A percentile compares a stretch with the other conserved stretches of the same genome.
Conservation (phyloP, 225 moss, liverwort and hornwort species). For the Straminergon stramineum region DNA sequence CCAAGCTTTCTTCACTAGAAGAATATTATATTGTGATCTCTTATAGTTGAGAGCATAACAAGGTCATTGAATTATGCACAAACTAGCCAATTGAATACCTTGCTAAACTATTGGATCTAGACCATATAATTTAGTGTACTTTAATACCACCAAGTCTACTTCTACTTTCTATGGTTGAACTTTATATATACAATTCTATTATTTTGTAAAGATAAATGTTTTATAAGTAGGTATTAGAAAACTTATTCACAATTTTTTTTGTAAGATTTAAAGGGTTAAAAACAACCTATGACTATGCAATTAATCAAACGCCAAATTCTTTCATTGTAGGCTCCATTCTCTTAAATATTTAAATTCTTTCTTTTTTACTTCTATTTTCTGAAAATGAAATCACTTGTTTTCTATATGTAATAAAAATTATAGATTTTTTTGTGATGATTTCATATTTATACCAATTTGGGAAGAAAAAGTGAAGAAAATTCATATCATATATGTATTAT, state of each 20-base stretch:
- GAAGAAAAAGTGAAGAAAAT: neutral
- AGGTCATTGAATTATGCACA: too few relatives aligned
- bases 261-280: neutral
- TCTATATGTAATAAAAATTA: neutral
- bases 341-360: neutral
- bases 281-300: rapidly evolving
- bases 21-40: neutral
- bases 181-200: neutral
- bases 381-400: neutral
- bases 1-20: neutral
- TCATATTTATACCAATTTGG: neutral
- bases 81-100: too few relatives aligned
- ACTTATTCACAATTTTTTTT: neutral
- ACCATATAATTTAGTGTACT: neutral
- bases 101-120: neutral
- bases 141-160: neutral
- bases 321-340: too few relatives aligned
- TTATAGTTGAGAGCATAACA: rapidly evolving
- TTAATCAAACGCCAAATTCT: neutral
- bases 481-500: neutral
- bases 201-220: neutral
- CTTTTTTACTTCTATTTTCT: neutral
- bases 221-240: neutral
- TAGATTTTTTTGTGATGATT: neutral
- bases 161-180: neutral